Base-by-base conservation (phyloP, 495 filamentous ascomycete genomes). In the Beverwykella pulmonaria region DNA sequence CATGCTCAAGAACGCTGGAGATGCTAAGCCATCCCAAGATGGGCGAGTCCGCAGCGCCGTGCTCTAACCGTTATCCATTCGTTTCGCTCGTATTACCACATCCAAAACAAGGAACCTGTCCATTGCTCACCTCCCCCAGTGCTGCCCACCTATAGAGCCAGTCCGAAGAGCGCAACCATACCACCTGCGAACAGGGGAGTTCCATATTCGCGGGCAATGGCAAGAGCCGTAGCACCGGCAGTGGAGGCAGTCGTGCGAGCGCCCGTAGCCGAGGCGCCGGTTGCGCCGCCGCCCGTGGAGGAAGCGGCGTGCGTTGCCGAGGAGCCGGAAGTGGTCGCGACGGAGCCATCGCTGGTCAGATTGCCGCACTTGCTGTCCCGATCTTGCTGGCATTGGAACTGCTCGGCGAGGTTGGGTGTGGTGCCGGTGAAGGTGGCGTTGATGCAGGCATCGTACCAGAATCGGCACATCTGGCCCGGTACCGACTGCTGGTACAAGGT, bases 401-500 rank as follows among this genome's bases (percentile, higher is more conserved):
- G 80, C 41, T 74, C 78, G 10, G 74, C 67, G 27, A 79, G 75
- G 71, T 83, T 75, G 55, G 79, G 73, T 63, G 79, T 76, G 73
- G 83, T 74, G 39, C 17, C 17, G 39, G 39, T 34, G 32, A 34
- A 34, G 32, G 32, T 44, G 41, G 75, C 60, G 4, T 67, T 39
- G 67, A 85, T 80, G 76, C 86, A 89, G 65, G 83, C 75, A 49
- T 58, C 72, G 63, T 72, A 83, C 69, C 77, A 82, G 26, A 71
- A 73, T 46, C 81, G 53, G 78, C 86, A 89, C 71, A 83, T 79
- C 72, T 77, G 81, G 77, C 79, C 85, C 46, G 86, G 86, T 32
- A 88, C 74, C 26, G 83, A 86, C 70, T 81, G 72, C 34, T 72
- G 49, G 77, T 84, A 89, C 58, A 74, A 73, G 26, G 74, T 70